Base-by-base conservation (phyloP, 1,139 yeast species). In the Debaryomycetaceae sp. region DNA sequence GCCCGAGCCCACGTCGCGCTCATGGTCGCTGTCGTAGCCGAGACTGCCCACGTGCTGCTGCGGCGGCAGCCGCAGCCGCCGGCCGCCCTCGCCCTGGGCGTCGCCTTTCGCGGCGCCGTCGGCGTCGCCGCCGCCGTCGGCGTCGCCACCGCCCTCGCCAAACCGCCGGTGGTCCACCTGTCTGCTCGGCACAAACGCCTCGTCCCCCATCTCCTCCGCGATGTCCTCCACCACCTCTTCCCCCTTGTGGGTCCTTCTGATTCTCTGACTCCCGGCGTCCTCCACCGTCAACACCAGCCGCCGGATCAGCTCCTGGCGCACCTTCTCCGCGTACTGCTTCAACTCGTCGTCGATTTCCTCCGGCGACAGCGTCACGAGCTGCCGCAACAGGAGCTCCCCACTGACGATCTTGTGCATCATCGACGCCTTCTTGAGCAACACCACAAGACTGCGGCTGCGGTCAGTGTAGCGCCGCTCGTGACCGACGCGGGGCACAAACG, bases 241-340 rank as follows among this genome's bases (percentile, higher is more conserved):
- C 18, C 95, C 95, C 50, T 83, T 84, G 49, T 84, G 95, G 2
- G 95, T 84, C 45, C 85, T 65, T 43, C 88, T 68, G 34, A 84
- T 77, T 31, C 80, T 65, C 17, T 84, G 84, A 21, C 53, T 55
- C 27, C 63, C 72, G 3, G 45, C 49, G 21, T 60, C 65, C 20
- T 71, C 74, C 27, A 62, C 72, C 28, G 77, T 76, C 26, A 83
- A 56, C 7, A 83, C 81, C 3, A 83, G 67, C 33, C 81, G 75
- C 18, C 76, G 65, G 27, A 82, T 71, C 26, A 81, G 72, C 46
- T 81, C 83, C 38, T 74, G 73, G 31, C 83, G 72, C n/a, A 83
- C 84, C 34, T 74, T 72, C 40, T 78, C 83, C 11, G 88, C 89
- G 35, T 80, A 73, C 42, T 71, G 66, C 44, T 77, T 80, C 36